phyloP scores from a whole-genome alignment of 2,329 filamentous ascomycete species.

The Aspergillus felis region DNA sequence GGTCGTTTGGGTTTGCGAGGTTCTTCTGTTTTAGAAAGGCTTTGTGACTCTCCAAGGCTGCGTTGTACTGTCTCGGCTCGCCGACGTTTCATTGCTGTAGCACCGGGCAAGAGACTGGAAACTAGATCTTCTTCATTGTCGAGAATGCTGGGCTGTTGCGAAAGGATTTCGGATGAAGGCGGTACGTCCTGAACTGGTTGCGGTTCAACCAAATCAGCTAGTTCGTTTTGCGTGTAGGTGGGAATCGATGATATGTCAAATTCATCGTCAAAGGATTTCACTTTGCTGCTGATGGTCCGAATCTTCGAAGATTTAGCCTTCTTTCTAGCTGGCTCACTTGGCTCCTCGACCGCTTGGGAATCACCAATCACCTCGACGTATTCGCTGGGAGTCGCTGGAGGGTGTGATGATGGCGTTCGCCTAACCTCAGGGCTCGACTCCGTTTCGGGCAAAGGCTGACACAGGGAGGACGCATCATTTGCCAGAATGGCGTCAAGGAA shows the following conservation, averaged over 20 bases:
- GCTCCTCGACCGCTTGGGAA: conserved; percentile 15
- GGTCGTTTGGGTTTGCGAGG: conserved; percentile 48
- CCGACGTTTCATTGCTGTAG: conserved; percentile 73
- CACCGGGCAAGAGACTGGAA: conserved; percentile 70
- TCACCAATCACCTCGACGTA: conserved; percentile 7
- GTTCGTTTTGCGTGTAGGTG: conserved; percentile 28
- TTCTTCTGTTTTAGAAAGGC: conserved; percentile 23
- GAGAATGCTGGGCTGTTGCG: conserved; percentile 23
- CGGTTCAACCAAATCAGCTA: conserved; percentile 12
- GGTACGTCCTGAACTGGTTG: conserved; percentile 19
- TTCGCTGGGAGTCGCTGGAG: conserved; percentile 4
- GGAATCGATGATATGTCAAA: conserved; percentile 47
- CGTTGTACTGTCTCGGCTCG: conserved; percentile 59
- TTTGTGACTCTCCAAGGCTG: conserved; percentile 29
- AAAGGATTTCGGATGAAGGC: conserved; percentile 18
- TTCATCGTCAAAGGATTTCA: conserved; percentile 69
- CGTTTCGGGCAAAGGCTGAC: conserved; percentile 58
- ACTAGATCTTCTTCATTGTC: conserved; percentile 54
- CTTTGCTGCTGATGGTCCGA: conserved; percentile 44
- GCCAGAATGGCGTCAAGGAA: conserved; percentile 85
- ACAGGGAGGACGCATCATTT: conserved; percentile 70
- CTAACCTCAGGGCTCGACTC: conserved; percentile 29
- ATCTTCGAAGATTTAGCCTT: conserved; percentile 22
- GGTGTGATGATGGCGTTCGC: background rate
- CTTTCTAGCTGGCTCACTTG: conserved; percentile 12